Evolutionary conservation across 2,329 filamentous ascomycete genomes (phyloP).

Genomic region (Xylaria sp.): DNA sequence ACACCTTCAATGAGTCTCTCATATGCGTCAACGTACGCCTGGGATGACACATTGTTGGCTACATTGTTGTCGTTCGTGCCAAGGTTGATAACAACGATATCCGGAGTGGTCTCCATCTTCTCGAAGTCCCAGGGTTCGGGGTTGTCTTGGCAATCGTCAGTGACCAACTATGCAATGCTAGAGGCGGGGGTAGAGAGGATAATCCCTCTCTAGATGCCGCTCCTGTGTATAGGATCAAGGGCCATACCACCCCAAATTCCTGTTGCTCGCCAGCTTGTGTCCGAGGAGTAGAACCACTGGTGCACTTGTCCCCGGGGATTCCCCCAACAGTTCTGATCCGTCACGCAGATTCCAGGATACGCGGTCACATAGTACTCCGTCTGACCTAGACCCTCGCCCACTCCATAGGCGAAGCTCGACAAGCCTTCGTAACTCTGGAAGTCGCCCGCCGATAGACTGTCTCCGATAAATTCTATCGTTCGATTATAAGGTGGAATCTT

Average conservation of each 20-base stretch:
- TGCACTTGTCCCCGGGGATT: conserved; percentile 61
- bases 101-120: conserved; percentile 54
- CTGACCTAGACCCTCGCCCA: conserved; percentile 66
- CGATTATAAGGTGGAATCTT: conserved; percentile 53
- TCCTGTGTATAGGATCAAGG: not conserved
- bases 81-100: conserved; percentile 60
- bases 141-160: conserved; percentile 48
- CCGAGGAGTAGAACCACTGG: conserved; percentile 68
- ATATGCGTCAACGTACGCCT: conserved; percentile 55
- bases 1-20: conserved; percentile 59
- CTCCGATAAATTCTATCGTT: conserved; percentile 58
- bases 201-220: not conserved
- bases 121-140: conserved; percentile 59
- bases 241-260: conserved; percentile 57
- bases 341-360: conserved; percentile 68
- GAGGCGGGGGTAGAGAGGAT: not conserved
- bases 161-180: not conserved
- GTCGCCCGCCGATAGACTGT: conserved; percentile 65
- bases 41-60: conserved; percentile 54
- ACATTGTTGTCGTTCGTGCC: conserved; percentile 60
- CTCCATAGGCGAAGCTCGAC: conserved; percentile 65
- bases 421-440: conserved; percentile 69
- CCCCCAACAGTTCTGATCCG: conserved; percentile 67
- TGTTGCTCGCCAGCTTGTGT: conserved; percentile 60
- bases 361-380: conserved; percentile 69